Conservation (phyloP, 129 eudicot species). For the Centrapalus pauciflorus region DNA sequence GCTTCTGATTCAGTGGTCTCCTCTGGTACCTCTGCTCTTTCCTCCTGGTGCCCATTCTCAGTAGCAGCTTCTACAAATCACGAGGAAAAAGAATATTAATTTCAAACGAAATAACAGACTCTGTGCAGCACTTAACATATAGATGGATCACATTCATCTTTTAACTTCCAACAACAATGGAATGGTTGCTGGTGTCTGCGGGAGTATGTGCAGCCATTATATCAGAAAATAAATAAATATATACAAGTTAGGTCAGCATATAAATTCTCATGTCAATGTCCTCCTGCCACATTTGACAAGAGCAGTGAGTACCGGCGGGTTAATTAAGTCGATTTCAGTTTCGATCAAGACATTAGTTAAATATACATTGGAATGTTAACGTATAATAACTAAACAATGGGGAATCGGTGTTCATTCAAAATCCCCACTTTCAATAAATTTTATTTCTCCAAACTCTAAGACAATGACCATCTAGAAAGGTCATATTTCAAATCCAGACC, state of each 20-base stretch:
- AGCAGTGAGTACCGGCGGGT: no score
- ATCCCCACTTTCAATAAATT: background rate
- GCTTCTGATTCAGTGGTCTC: conserved; percentile 25
- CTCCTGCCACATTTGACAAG: background rate
- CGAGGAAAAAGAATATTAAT: background rate
- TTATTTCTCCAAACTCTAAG: background rate
- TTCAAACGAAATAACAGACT: background rate
- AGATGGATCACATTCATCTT: background rate
- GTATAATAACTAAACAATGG: no score
- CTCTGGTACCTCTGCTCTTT: conserved; percentile 31
- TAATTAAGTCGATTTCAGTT: background rate
- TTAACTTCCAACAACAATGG: background rate
- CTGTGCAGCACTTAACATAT: background rate
- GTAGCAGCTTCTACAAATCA: conserved; percentile 23
- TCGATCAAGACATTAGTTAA: background rate
- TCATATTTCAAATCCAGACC: background rate
- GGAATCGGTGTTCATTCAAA: background rate
- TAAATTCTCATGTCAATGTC: background rate
- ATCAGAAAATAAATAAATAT: background rate
- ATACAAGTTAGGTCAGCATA: background rate
- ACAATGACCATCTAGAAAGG: background rate
- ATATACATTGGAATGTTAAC: background rate
- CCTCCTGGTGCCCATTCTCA: conserved; percentile 48
- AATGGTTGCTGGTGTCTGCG: background rate
- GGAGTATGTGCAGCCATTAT: background rate